These are phyloP conservation scores for Scheffersomyces titani DNA, from an alignment of 1,139 yeast species.

Conservation along the genomic window DNA sequence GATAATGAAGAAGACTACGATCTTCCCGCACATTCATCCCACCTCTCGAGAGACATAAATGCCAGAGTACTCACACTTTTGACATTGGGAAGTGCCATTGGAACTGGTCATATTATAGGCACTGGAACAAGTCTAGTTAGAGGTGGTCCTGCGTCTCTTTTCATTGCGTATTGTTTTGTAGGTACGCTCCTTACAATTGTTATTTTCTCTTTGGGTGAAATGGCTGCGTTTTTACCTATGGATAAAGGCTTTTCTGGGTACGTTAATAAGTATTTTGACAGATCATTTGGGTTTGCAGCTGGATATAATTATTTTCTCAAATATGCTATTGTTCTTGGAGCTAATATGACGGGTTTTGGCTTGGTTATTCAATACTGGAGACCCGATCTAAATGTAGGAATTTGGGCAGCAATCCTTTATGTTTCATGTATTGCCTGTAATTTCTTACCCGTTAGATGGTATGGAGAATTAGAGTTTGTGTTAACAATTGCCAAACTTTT, in stretches of 20 bases:
- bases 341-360: slow-evolving; percentile 17
- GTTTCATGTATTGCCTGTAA: slow-evolving; percentile 18
- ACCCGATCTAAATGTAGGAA: slow-evolving; percentile 11
- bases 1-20: background rate
- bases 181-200: slow-evolving; percentile 1
- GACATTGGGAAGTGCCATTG: background rate
- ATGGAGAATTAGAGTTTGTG: slow-evolving; percentile 23
- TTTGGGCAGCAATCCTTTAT: slow-evolving; percentile 16
- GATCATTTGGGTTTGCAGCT: slow-evolving; percentile 16
- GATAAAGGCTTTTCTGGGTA: slow-evolving; percentile 3
- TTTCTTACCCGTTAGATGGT: slow-evolving; percentile 32
- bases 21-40: background rate
- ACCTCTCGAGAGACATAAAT: background rate
- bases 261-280: slow-evolving; percentile 10
- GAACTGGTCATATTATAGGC: slow-evolving; percentile 3
- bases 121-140: slow-evolving; percentile 3
- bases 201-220: slow-evolving; percentile 5
- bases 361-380: slow-evolving; percentile 16
- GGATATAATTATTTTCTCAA: slow-evolving; percentile 19
- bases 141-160: slow-evolving; percentile 5
- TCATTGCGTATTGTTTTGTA: slow-evolving; percentile 2
- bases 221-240: slow-evolving; percentile 5
- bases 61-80: background rate
- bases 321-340: slow-evolving; percentile 16
- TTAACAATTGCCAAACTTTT: slow-evolving; percentile 15